Conservation (phyloP, 257 asterid species). For the Coffea canephora region DNA sequence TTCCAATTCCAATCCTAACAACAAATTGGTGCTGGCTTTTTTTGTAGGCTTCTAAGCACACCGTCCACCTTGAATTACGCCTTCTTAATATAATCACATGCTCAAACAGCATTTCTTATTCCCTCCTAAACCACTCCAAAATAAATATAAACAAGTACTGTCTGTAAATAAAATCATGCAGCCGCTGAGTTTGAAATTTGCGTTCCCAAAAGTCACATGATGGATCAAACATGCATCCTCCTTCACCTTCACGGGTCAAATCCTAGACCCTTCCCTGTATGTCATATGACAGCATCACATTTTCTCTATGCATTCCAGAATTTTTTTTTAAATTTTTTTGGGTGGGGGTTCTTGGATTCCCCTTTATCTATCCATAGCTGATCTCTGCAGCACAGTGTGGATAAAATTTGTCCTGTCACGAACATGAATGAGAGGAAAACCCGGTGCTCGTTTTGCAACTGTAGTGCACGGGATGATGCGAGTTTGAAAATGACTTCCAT, state of each 20-base stretch:
- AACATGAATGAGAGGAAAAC: background rate
- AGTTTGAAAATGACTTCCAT: constrained; percentile 19
- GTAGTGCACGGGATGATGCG: constrained; percentile 17
- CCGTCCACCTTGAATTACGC: constrained; percentile 31
- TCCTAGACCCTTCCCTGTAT: too few relatives aligned
- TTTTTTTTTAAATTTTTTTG: too few relatives aligned
- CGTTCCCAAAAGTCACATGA: constrained; percentile 14
- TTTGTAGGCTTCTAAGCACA: constrained; percentile 17
- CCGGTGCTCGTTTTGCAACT: background rate
- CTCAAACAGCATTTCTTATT: background rate
- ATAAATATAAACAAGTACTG: too few relatives aligned
- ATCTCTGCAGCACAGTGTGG: background rate
- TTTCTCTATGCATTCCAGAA: too few relatives aligned
- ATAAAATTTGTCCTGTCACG: background rate
- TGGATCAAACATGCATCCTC: too few relatives aligned
- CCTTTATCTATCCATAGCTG: background rate
- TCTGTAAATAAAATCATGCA: too few relatives aligned
- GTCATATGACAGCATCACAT: too few relatives aligned
- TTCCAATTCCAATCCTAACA: background rate
- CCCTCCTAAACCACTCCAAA: too few relatives aligned
- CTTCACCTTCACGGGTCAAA: too few relatives aligned
- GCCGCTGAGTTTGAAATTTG: too few relatives aligned
- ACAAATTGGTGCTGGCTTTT: background rate
- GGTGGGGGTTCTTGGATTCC: background rate
- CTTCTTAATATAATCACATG: background rate